A percentile compares a stretch with the other conserved stretches of the same genome.
These are phyloP conservation scores for Auricularia sp. DNA, from an alignment of 768 basidiomycete species.

Conservation along the genomic window DNA sequence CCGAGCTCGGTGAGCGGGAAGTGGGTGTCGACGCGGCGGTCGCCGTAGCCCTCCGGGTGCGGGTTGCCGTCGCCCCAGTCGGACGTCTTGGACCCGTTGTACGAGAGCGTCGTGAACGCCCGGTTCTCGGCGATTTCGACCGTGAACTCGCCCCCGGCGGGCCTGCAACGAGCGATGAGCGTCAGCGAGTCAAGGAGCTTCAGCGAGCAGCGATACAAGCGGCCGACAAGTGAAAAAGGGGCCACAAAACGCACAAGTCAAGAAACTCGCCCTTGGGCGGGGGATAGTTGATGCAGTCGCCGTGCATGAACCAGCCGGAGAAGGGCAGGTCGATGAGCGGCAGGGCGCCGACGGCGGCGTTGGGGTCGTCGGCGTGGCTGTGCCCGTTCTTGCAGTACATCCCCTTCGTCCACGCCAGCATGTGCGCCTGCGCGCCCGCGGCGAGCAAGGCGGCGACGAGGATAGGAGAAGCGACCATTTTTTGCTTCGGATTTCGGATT, in stretches of 20 bases:
- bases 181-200: too few relatives aligned
- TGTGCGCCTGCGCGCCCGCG: neutral
- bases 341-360: neutral
- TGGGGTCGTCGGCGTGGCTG: neutral
- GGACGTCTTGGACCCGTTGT: neutral
- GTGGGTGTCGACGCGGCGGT: neutral
- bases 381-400: neutral
- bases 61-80: conserved; percentile 6
- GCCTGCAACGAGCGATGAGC: neutral
- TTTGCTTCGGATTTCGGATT: too few relatives aligned
- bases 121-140: conserved; percentile 6
- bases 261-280: conserved; percentile 7
- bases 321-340: conserved; percentile 2
- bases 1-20: neutral
- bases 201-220: neutral
- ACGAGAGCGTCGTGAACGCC: conserved; percentile 4
- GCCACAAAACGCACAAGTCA: neutral
- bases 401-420: neutral
- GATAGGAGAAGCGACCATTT: neutral
- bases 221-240: neutral
- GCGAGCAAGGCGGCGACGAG: neutral
- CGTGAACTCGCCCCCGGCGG: conserved; percentile 4
- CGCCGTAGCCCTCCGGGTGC: conserved; percentile 2
- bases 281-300: conserved; percentile 4
- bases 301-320: conserved; percentile 4